A percentile compares a stretch with the other conserved stretches of the same genome.
phyloP scores from a whole-genome alignment of 306 rosid species.

The Glycyrrhiza uralensis region DNA sequence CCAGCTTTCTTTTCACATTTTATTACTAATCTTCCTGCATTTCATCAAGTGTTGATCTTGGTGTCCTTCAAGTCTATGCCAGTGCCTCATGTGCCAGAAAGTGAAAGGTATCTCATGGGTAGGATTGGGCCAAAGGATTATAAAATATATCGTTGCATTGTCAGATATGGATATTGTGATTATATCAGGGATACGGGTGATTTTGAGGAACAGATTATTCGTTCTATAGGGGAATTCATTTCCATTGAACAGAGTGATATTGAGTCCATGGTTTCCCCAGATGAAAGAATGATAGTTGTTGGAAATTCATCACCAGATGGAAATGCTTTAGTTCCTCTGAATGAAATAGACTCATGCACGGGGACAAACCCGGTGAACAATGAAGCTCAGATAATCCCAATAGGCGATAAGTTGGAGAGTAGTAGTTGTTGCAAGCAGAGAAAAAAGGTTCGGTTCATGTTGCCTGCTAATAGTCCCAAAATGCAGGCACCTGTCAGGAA shows the following conservation, averaged over 20 bases:
- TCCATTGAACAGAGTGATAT: conserved; percentile 52
- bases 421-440: conserved; percentile 6
- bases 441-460: conserved; percentile 64
- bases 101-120: conserved; percentile 69
- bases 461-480: conserved; percentile 63
- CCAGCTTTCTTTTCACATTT: conserved; percentile 92
- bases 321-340: conserved; percentile 54
- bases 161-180: conserved; percentile 74
- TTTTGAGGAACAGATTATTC: conserved; percentile 77
- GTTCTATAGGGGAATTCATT: conserved; percentile 73
- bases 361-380: conserved; percentile 18
- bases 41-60: conserved; percentile 70
- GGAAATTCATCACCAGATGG: conserved; percentile 49
- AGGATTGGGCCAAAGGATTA: conserved; percentile 59
- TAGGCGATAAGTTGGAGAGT: conserved; percentile 25
- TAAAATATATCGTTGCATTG: conserved; percentile 72
- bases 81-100: conserved; percentile 52
- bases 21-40: conserved; percentile 77
- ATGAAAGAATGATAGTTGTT: conserved; percentile 61
- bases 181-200: conserved; percentile 51
- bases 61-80: conserved; percentile 78
- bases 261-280: conserved; percentile 41
- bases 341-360: conserved; percentile 20
- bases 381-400: conserved; percentile 43
- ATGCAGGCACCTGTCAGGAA: conserved; percentile 51